phyloP scores from a whole-genome alignment of 148 eudicot species.

The Amaranthus palmeri region DNA sequence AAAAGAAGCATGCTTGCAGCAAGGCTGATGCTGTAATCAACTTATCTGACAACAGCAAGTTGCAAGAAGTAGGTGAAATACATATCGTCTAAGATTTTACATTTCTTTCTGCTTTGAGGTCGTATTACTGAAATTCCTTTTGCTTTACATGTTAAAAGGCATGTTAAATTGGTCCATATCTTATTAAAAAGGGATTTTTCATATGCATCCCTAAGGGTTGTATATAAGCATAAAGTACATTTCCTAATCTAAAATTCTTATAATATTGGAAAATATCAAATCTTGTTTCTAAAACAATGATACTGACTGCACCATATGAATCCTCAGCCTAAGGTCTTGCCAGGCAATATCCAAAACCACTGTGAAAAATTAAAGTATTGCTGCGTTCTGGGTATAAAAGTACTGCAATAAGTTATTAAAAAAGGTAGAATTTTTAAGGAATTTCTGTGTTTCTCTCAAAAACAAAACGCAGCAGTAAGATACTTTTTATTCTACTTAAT shows the following conservation, averaged over 20 bases:
- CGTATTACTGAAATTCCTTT: not conserved
- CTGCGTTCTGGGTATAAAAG: no score
- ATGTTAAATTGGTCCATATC: not conserved
- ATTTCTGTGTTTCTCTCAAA: no score
- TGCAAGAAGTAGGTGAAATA: conserved; percentile 65
- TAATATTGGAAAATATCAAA: not conserved
- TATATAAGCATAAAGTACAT: no score
- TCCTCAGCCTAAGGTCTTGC: no score
- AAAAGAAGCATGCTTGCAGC: conserved; percentile 62
- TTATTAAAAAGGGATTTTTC: no score
- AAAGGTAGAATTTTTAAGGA: no score
- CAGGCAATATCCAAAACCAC: no score
- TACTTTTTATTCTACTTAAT: no score
- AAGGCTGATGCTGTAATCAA: conserved; percentile 66
- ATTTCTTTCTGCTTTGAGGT: not conserved
- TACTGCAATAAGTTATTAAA: no score
- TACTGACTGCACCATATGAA: not conserved
- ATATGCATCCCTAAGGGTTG: no score
- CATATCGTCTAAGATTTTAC: not conserved
- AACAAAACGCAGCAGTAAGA: no score
- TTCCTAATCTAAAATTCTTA: not conserved
- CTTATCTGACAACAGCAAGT: conserved; percentile 57
- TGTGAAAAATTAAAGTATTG: no score
- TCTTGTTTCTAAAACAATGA: not conserved
- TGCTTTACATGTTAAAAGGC: not conserved